A percentile compares a stretch with the other conserved stretches of the same genome.
Conservation (phyloP, 228 moss, liverwort and hornwort genomes). For the Sphagnum fallax region DNA sequence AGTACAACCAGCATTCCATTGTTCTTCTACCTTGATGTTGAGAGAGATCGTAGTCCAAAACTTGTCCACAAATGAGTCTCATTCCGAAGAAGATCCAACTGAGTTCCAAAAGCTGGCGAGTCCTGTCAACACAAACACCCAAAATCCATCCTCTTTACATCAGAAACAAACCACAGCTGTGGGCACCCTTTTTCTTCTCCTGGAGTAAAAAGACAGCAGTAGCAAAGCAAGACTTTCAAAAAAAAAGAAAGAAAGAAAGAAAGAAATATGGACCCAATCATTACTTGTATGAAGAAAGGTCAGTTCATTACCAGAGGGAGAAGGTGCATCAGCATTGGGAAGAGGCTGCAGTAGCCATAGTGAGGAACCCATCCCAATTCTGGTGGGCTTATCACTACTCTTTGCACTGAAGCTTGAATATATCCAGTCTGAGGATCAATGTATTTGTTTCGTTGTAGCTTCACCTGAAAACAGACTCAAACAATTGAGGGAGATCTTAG, state of each 20-base stretch:
- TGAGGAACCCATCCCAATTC: conserved; percentile 78
- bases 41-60: conserved; percentile 82
- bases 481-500: background rate
- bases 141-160: background rate
- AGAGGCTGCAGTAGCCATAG: conserved; percentile 88
- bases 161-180: too few relatives aligned
- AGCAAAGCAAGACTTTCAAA: too few relatives aligned
- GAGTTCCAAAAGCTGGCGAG: conserved; percentile 53
- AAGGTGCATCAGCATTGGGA: conserved; percentile 76
- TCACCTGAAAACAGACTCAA: conserved; percentile 45
- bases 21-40: conserved; percentile 47
- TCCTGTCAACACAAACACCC: conserved; percentile 31
- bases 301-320: conserved; percentile 47
- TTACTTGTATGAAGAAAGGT: too few relatives aligned
- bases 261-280: too few relatives aligned
- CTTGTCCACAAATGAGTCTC: conserved; percentile 74
- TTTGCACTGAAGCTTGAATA: conserved; percentile 46
- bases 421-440: conserved; percentile 59
- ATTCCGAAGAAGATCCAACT: conserved; percentile 64
- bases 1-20: too few relatives aligned
- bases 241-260: too few relatives aligned
- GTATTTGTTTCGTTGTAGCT: conserved; percentile 53
- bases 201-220: too few relatives aligned
- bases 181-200: too few relatives aligned
- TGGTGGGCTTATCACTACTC: conserved; percentile 61